Base-by-base conservation (phyloP, 306 rosid species). In the Mimosa pudica region DNA sequence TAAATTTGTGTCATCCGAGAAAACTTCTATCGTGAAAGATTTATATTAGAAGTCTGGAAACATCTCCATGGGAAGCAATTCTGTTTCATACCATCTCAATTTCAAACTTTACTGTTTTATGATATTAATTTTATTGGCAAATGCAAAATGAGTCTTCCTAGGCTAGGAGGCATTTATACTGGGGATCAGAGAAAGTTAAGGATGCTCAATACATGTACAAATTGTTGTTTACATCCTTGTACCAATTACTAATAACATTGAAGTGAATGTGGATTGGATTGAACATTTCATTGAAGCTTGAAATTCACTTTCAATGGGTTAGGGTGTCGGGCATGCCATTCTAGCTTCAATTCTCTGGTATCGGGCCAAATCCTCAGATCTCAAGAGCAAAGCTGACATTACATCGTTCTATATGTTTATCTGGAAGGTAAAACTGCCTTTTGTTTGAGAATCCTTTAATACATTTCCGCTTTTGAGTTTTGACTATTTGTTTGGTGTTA, bases 341-440 rank as follows among this genome's bases (percentile, higher is more conserved):
- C 84, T 92, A 82, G 99, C 92, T 80, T 80, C 75, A 30, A 1
- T 90, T 47, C 99, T 95, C 49, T 90, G 92, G 92, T 84, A 38
- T 81, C 92, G 54, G 45, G 98, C 99, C 80, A 93, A 90, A 86
- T 87, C 92, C n/a, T 91, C 91, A 69, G 94, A 95, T 88, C 85
- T 95, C 75, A 79, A 74, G 71, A 95, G 87, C 90, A 95, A 95
- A 90, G 89, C 90, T 78, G 92, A 93, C 68, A 89, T 95, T 76
- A 90, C 98, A 68, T 85, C 97, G 60, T 95, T 92, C 80, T 95
- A 95, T 86, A 95, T 95, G 98, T 91, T 95, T 73, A 93, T 95
- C 82, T 95, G 99, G 98, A 91, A 91, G 99, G 99, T 95, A 36
- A 45, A 51, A 30, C 67, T 67, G 11, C 33, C 57, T 72, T 66